These are phyloP conservation scores for Morella rubra DNA, from an alignment of 306 rosid genomes.

Conservation along the genomic window DNA sequence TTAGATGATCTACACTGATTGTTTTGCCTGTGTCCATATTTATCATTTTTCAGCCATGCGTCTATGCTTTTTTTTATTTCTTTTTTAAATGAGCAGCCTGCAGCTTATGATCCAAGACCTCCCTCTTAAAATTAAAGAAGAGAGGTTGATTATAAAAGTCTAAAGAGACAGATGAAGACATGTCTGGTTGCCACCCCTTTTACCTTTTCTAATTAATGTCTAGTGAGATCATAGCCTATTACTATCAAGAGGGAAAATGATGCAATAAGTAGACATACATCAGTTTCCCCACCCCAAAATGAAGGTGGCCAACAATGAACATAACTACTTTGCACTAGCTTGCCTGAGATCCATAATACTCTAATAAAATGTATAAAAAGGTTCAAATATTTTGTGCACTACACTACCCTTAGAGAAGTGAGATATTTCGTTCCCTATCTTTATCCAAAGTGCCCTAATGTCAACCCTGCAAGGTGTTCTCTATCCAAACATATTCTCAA, in stretches of 20 bases:
- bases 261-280: neutral
- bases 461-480: neutral
- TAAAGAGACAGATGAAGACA: neutral
- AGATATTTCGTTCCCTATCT: neutral
- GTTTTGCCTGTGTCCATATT: too few relatives aligned
- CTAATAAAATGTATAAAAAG: neutral
- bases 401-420: neutral
- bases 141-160: too few relatives aligned
- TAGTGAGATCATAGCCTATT: neutral
- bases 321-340: neutral
- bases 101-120: too few relatives aligned
- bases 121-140: too few relatives aligned
- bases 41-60: too few relatives aligned
- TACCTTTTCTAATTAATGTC: neutral
- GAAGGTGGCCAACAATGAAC: neutral
- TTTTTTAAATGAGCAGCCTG: too few relatives aligned
- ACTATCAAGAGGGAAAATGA: neutral
- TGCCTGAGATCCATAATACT: neutral
- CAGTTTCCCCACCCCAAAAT: neutral
- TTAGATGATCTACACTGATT: too few relatives aligned
- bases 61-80: too few relatives aligned
- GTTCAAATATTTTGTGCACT: neutral
- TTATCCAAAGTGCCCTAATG: neutral
- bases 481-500: neutral
- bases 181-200: neutral